Evolutionary conservation across 1,284 basidiomycete species (phyloP), one percentile per base, ranked within the genome.

Genomic region (Macrocystidia cucumis): DNA sequence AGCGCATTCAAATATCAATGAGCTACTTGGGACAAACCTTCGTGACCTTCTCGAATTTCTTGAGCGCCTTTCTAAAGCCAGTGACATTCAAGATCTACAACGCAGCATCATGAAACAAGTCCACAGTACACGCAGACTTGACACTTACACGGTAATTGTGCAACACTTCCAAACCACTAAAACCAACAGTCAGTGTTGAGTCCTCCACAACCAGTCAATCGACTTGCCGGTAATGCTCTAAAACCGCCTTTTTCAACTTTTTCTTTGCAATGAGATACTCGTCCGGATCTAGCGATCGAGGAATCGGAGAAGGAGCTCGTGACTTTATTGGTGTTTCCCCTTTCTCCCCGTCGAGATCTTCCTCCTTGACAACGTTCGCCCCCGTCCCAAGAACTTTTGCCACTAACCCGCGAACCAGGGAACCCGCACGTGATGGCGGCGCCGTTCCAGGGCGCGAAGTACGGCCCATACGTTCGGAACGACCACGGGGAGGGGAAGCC

Each of bases 11-110:
- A 2, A 23, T 4, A 36, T 13, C 26, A 9, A 7, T 1, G 16
- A 6, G 19, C 14, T 18, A 20, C 3, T 20, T 25, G 2, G 20
- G 27, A 27, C 72, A 38, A 63, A 83, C 82, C 50, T 71, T 76
- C 1, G 88, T 84, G 2, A 77, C 65, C 60, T 96, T 97, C 53
- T 91, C 89, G 48, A 91, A 96, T 62, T 96, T 98, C 61, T 92
- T 97, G 43, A 96, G 55, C 0, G 84, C 85, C 56, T 98, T 97
- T 14, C 87, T 69, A 55, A 97, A 92, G 0, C 91, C 93, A 2
- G 87, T 87, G 6, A 92, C 57, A 55, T 97, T 97, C 34, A 97
- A 60, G 30, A 86, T 79, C 82, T 91, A 11, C 29, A 30, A n/a
- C 14, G 29, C 5, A n/a, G n/a, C n/a, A n/a, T n/a, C n/a, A 5